Conservation (phyloP, 2,329 filamentous ascomycete species). For the Fusarium equiseti region DNA sequence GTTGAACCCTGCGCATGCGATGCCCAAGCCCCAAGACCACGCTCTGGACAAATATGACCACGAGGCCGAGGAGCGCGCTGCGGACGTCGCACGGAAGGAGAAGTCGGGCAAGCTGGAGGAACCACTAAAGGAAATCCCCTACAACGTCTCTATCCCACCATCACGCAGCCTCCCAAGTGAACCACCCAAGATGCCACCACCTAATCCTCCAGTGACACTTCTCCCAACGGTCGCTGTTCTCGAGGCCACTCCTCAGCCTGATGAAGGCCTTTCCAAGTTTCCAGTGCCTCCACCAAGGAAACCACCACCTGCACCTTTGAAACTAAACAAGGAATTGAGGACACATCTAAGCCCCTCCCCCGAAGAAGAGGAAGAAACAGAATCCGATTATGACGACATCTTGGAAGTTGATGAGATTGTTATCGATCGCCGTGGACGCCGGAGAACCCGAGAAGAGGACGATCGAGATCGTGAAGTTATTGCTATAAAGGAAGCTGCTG, state of each 20-base stretch:
- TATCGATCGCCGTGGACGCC: constrained; percentile 75
- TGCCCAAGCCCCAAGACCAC: constrained; percentile 72
- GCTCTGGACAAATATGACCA: constrained; percentile 68
- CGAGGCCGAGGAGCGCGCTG: constrained; percentile 64
- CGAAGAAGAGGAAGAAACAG: constrained; percentile 75
- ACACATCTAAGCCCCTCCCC: constrained; percentile 38
- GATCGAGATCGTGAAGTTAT: constrained; percentile 80
- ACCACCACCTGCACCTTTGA: constrained; percentile 85
- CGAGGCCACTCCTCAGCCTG: constrained; percentile 59
- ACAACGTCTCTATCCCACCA: constrained; percentile 65
- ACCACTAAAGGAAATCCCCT: constrained; percentile 60
- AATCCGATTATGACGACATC: constrained; percentile 86
- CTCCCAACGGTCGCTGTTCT: constrained; percentile 57
- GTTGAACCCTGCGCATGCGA: constrained; percentile 67
- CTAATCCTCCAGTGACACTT: constrained; percentile 58
- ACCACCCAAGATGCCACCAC: constrained; percentile 65
- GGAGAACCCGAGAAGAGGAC: constrained; percentile 89
- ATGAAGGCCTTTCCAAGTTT: constrained; percentile 63
- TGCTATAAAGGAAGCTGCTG: constrained; percentile 75
- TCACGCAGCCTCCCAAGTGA: constrained; percentile 67
- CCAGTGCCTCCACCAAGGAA: constrained; percentile 77
- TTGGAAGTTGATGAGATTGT: constrained; percentile 75
- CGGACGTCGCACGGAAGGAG: constrained; percentile 60
- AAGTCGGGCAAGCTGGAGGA: constrained; percentile 59
- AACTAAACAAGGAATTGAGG: constrained; percentile 62